Conservation (phyloP, 2,329 filamentous ascomycete species). For the Anthostomella pinea region DNA sequence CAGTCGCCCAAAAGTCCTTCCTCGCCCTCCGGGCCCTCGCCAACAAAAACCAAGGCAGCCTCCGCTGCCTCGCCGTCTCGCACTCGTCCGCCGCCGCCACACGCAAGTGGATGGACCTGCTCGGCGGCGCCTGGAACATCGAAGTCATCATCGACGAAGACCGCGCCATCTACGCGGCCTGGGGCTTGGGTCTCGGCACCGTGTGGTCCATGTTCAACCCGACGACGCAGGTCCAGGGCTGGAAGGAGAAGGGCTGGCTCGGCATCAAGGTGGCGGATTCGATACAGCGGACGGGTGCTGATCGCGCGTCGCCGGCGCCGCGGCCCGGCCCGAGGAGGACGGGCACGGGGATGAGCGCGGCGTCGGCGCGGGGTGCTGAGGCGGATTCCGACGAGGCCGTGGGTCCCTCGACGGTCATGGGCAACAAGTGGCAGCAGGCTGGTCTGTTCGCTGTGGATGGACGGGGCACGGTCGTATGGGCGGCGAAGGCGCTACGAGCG, state of each 20-base stretch:
- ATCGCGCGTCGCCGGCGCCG: conserved; percentile 24
- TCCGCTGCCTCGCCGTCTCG: conserved; percentile 57
- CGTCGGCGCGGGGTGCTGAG: conserved; percentile 25
- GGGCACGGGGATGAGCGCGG: conserved; percentile 29
- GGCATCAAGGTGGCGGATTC: conserved; percentile 48
- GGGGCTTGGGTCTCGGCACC: conserved; percentile 53
- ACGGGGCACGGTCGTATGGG: conserved; percentile 49
- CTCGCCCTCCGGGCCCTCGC: conserved; percentile 53
- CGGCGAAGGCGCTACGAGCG: conserved; percentile 44
- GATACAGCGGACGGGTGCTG: conserved; percentile 36
- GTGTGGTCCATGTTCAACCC: conserved; percentile 54
- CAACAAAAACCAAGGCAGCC: conserved; percentile 45
- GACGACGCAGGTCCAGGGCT: conserved; percentile 48
- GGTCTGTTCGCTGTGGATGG: conserved; percentile 51
- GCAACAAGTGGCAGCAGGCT: conserved; percentile 56
- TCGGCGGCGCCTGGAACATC: conserved; percentile 57
- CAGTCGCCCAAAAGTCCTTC: conserved; percentile 57
- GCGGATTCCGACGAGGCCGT: conserved; percentile 36
- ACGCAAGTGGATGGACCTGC: conserved; percentile 50
- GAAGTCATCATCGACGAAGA: conserved; percentile 55
- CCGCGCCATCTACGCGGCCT: conserved; percentile 55
- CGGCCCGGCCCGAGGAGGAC: conserved; percentile 27
- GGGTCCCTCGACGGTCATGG: conserved; percentile 44
- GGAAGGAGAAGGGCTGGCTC: conserved; percentile 55
- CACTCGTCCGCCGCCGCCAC: conserved; percentile 57